These are phyloP conservation scores for Puccinia horiana DNA, from an alignment of 1,284 basidiomycete genomes.

Conservation along the genomic window DNA sequence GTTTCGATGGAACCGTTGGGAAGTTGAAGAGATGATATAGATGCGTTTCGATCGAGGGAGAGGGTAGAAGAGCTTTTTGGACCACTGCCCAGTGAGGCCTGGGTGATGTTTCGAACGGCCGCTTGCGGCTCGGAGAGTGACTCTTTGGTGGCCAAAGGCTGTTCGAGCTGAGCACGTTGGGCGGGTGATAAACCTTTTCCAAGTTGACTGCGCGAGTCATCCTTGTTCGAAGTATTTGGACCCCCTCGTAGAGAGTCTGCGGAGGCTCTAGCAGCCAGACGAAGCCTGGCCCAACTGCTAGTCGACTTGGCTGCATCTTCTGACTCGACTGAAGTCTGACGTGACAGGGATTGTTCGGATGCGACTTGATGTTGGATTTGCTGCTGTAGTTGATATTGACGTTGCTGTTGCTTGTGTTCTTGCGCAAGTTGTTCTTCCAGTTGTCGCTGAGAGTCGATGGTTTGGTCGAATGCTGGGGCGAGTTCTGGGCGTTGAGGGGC, in stretches of 20 bases:
- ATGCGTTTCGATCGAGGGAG: neutral
- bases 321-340: constrained; percentile 8
- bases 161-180: constrained; percentile 40
- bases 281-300: constrained; percentile 47
- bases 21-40: constrained; percentile 10
- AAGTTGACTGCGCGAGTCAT: constrained; percentile 42
- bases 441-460: constrained; percentile 53
- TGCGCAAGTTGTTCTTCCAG: constrained; percentile 51
- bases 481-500: constrained; percentile 60
- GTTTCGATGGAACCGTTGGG: constrained; percentile 31
- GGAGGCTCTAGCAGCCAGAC: constrained; percentile 47
- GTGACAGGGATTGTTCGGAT: constrained; percentile 53
- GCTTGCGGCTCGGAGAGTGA: neutral
- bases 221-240: constrained; percentile 25
- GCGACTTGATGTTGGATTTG: constrained; percentile 58
- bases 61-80: neutral
- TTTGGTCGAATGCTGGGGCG: constrained; percentile 62
- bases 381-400: constrained; percentile 54
- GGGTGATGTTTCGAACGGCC: neutral
- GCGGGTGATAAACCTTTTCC: constrained; percentile 47
- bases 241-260: constrained; percentile 45
- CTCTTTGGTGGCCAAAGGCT: constrained; percentile 1
- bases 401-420: constrained; percentile 54
- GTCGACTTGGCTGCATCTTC: neutral
- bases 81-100: neutral